phyloP scores from a whole-genome alignment of 2,329 filamentous ascomycete genomes.

The Microsporum canis region DNA sequence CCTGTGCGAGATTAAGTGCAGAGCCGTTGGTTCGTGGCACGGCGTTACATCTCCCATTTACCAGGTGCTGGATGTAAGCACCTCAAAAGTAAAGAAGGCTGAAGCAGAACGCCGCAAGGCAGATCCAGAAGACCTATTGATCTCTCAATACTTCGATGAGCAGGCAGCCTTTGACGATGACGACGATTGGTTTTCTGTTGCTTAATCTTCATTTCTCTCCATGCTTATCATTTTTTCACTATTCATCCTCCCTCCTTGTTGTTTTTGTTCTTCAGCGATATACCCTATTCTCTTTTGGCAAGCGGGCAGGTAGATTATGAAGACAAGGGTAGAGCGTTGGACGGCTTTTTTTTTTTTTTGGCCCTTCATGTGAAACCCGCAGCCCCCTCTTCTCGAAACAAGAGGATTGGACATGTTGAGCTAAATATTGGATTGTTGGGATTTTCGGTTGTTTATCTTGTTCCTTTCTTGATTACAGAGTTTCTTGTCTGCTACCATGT shows the following conservation, averaged over 20 bases:
- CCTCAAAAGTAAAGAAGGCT: conserved; percentile 4
- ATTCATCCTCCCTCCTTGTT: not conserved
- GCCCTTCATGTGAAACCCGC: not conserved
- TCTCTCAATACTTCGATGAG: not conserved
- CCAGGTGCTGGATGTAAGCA: conserved; percentile 6
- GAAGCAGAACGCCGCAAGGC: not conserved
- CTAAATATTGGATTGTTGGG: not conserved
- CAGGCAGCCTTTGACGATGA: conserved; percentile 6
- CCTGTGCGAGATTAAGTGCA: conserved; percentile 24
- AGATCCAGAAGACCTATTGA: not conserved
- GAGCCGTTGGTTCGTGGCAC: conserved; percentile 7
- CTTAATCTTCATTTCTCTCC: not conserved
- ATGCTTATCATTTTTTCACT: not conserved
- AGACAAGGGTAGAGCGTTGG: not conserved
- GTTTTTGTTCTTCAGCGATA: not conserved
- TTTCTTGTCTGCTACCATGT: not conserved
- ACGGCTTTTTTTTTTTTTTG: not conserved
- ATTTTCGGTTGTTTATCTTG: not conserved
- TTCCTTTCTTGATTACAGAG: not conserved
- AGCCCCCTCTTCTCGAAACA: not conserved
- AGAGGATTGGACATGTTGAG: not conserved
- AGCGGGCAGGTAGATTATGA: not conserved
- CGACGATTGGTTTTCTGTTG: conserved; percentile 8
- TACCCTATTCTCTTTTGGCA: not conserved
- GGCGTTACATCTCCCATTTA: conserved; percentile 8